A percentile compares a stretch with the other conserved stretches of the same genome.
These are phyloP conservation scores for Aspergillus novofumigatus DNA, from an alignment of 2,329 filamentous ascomycete species.

Conservation along the genomic window DNA sequence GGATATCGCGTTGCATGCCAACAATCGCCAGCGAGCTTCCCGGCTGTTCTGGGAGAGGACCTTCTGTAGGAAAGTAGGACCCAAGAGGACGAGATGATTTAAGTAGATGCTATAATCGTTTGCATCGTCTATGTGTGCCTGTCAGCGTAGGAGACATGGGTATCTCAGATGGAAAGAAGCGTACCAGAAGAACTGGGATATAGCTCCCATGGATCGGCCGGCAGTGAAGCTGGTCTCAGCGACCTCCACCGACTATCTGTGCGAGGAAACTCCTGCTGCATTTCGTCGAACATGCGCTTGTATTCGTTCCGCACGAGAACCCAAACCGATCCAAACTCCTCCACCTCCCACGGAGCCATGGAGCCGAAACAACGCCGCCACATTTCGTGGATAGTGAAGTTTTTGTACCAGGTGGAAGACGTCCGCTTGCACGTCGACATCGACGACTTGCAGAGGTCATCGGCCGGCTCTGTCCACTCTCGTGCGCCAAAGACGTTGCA, in stretches of 20 bases:
- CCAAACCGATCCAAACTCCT: constrained; percentile 15
- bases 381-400: constrained; percentile 13
- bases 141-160: not conserved
- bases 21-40: constrained; percentile 6
- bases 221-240: constrained; percentile 7
- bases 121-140: not conserved
- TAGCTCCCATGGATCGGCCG: constrained; percentile 8
- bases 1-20: constrained; percentile 11
- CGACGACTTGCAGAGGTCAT: not conserved
- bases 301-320: constrained; percentile 11
- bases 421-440: not conserved
- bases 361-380: constrained; percentile 14
- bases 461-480: constrained; percentile 7
- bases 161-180: not conserved
- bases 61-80: constrained; percentile 10
- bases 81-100: constrained; percentile 15
- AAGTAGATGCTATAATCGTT: constrained; percentile 13
- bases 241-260: constrained; percentile 10
- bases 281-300: constrained; percentile 7
- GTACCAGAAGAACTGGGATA: constrained; percentile 9
- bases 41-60: constrained; percentile 6
- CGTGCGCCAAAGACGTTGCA: constrained; percentile 14
- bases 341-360: constrained; percentile 15
- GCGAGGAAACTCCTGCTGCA: constrained; percentile 10
- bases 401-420: constrained; percentile 13